Evolutionary conservation across 2,329 filamentous ascomycete species (phyloP).

Genomic region (Hypoxylon sp.): DNA sequence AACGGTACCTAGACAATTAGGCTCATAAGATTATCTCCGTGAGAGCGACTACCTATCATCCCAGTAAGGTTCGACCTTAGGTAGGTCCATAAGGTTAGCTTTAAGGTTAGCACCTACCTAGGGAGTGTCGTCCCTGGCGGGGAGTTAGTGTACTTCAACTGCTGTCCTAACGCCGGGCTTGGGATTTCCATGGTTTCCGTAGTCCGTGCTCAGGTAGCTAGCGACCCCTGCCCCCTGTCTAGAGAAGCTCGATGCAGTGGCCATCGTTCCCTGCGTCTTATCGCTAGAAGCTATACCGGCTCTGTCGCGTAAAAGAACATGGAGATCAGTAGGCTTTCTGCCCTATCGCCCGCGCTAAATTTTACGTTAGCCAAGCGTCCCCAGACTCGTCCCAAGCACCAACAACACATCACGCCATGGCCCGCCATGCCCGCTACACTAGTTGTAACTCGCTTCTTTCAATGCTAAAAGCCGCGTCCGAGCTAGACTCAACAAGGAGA

Average conservation of each 20-base stretch:
- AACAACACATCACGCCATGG: conserved; percentile 38
- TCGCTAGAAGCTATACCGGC: conserved; percentile 28
- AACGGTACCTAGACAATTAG: neutral
- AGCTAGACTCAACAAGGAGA: conserved; percentile 24
- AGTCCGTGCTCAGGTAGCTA: conserved; percentile 16
- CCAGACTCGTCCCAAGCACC: conserved; percentile 25
- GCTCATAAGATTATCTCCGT: neutral
- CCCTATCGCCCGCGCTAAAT: conserved; percentile 36
- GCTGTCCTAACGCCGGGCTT: conserved; percentile 16
- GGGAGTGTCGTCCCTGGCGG: too few relatives aligned
- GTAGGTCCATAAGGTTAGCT: too few relatives aligned
- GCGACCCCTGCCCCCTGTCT: conserved; percentile 16
- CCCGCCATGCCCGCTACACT: too few relatives aligned
- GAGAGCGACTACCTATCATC: neutral
- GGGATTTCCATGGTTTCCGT: neutral
- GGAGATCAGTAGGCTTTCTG: conserved; percentile 22
- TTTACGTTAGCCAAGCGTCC: conserved; percentile 17
- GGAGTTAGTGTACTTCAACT: conserved; percentile 2
- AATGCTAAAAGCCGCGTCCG: conserved; percentile 29
- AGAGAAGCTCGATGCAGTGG: conserved; percentile 18
- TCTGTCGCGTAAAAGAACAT: conserved; percentile 12
- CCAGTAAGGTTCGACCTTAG: too few relatives aligned
- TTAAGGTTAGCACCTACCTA: too few relatives aligned
- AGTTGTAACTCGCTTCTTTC: conserved; percentile 13
- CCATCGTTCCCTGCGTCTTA: conserved; percentile 33